A percentile compares a stretch with the other conserved stretches of the same genome.
Conservation (phyloP, 371 early-diverging fungal genomes). For the Rhizomucor pusillus region DNA sequence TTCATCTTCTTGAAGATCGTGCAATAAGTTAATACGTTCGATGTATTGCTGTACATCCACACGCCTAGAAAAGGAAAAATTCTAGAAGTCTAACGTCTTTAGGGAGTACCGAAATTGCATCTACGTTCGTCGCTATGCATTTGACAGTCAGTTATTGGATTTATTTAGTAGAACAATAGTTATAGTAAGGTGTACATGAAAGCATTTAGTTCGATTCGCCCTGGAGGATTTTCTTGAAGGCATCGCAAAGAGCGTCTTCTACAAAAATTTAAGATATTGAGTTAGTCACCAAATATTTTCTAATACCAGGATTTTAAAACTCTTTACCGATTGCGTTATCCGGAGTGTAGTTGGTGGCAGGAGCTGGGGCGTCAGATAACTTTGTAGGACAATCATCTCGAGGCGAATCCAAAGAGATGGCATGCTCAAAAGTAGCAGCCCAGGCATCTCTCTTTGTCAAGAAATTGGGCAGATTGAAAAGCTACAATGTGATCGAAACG, state of each 20-base stretch:
- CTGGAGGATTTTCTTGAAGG: conserved; percentile 16
- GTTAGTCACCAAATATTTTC: not conserved
- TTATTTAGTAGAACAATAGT: too few relatives aligned
- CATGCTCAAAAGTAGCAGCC: conserved; percentile 27
- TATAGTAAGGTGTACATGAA: too few relatives aligned
- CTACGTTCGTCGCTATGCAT: too few relatives aligned
- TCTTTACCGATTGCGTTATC: conserved; percentile 15
- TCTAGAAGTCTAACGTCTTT: too few relatives aligned
- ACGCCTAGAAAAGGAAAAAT: too few relatives aligned
- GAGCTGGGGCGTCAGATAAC: conserved; percentile 17
- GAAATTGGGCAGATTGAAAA: conserved; percentile 27
- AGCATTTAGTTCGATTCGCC: conserved; percentile 2
- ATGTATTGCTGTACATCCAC: too few relatives aligned
- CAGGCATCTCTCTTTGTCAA: conserved; percentile 25
- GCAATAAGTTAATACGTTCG: too few relatives aligned
- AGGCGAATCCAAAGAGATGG: conserved; percentile 16
- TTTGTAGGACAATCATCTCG: conserved; percentile 20
- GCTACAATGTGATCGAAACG: conserved; percentile 1
- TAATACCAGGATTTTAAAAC: not conserved
- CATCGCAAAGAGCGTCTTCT: conserved; percentile 17
- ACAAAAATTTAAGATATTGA: not conserved
- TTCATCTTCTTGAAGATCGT: too few relatives aligned
- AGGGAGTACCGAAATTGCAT: too few relatives aligned
- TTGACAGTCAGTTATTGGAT: too few relatives aligned
- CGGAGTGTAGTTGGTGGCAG: conserved; percentile 7